Conservation (phyloP, 306 rosid genomes). For the Argentina anserina region DNA sequence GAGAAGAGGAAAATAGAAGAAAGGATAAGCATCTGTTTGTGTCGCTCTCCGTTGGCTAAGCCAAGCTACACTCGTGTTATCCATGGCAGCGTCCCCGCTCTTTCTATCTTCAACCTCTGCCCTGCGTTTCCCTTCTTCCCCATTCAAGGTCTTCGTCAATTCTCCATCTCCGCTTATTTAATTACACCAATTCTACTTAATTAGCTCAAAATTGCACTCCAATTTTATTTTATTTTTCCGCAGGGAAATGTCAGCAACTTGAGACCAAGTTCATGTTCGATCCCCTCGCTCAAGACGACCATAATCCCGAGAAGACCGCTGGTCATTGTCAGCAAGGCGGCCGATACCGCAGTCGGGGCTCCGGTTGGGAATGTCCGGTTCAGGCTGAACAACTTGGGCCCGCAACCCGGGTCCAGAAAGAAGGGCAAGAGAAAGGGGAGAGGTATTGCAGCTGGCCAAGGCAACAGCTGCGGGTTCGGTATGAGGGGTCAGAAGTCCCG, state of each 20-base stretch:
- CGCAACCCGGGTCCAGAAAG: constrained; percentile 91
- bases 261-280: constrained; percentile 30
- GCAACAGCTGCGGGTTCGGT: constrained; percentile 96
- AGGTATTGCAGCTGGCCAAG: constrained; percentile 93
- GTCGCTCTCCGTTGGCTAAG: background rate
- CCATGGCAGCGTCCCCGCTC: constrained; percentile 54
- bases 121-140: constrained; percentile 39
- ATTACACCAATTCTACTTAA: background rate
- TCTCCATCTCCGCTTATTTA: background rate
- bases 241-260: constrained; percentile 59
- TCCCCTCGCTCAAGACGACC: constrained; percentile 22
- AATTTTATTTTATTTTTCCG: background rate
- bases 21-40: background rate
- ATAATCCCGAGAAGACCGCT: constrained; percentile 23
- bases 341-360: constrained; percentile 22
- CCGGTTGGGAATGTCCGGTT: constrained; percentile 41
- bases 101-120: constrained; percentile 34
- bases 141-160: constrained; percentile 55
- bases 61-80: constrained; percentile 3
- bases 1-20: background rate
- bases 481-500: constrained; percentile 98
- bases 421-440: constrained; percentile 84
- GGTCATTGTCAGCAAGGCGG: constrained; percentile 34
- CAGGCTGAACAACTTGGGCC: constrained; percentile 83
- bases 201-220: background rate